These are phyloP conservation scores for Russula vinacea DNA, from an alignment of 768 basidiomycete species.

Conservation along the genomic window DNA sequence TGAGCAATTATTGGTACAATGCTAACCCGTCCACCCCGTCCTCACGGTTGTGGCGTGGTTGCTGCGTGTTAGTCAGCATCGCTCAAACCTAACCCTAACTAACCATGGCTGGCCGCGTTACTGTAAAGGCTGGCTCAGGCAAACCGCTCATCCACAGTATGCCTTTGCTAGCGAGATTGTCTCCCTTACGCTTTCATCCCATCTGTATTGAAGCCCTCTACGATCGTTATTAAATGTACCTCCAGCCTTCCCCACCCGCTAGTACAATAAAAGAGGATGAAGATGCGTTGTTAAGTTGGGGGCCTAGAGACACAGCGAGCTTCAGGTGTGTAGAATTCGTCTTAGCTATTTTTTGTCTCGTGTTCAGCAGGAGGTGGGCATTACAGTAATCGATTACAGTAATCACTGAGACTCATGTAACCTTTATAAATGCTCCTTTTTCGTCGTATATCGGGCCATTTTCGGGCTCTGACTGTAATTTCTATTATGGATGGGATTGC, in stretches of 20 bases:
- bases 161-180: constrained; percentile 85
- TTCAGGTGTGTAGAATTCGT: constrained; percentile 60
- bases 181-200: constrained; percentile 74
- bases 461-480: constrained; percentile 92
- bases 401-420: constrained; percentile 41
- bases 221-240: constrained; percentile 57
- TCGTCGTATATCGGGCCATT: constrained; percentile 53
- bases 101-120: too few species aligned
- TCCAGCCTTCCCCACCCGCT: constrained; percentile 16
- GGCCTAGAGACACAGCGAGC: constrained; percentile 86
- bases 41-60: too few species aligned
- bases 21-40: too few species aligned
- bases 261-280: constrained; percentile 35
- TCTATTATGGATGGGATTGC: constrained; percentile 90
- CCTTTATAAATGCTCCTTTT: constrained; percentile 82
- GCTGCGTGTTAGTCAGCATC: too few species aligned
- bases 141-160: constrained; percentile 54
- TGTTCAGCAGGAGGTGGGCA: not conserved
- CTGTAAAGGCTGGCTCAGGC: too few species aligned
- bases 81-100: too few species aligned
- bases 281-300: constrained; percentile 75
- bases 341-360: not conserved
- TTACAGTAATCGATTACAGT: too few species aligned
- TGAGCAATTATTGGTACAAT: too few species aligned
- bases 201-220: constrained; percentile 85